Evolutionary conservation across 768 basidiomycete genomes (phyloP), one percentile per base, ranked within the genome.

Genomic region (Termitomyces sp.): DNA sequence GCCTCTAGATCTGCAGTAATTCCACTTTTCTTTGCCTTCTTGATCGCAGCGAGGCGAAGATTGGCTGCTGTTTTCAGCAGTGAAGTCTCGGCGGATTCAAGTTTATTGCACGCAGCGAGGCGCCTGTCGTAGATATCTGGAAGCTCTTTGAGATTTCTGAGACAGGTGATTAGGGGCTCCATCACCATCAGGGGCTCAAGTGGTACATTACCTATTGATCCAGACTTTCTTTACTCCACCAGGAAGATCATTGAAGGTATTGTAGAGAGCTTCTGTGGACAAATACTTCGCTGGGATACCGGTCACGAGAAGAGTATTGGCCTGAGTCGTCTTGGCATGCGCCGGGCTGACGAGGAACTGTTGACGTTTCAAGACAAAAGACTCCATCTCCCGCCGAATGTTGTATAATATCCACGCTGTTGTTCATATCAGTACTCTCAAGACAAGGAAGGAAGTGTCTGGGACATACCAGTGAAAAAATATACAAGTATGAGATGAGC

Each of bases 141-240:
- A 49, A 99, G 78, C 10, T 92, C 87, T 67, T 91, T 91, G 28
- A 98, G 75, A 64, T 98, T 81, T 47, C 90, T 88, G 42, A 22
- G 44, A 40, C n/a, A 24, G 30, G 19, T 51, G 37, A 52, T 48
- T 48, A 49, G 30, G 37, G 54, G 37, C 11, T 2, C 6, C 3
- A 2, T 3, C 6, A 14, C 8, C 19, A 21, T 35, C 19, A 38
- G 14, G 44, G 21, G 30, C 12, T 45, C n/a, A 48, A n/a, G 17
- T 21, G n/a, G n/a, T n/a, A 2, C 53, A 79, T 41, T 55, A 86
- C 85, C 90, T 79, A 68, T 94, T 96, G 38, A 98, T 78, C 94
- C 96, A 99, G 37, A 99, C 84, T 60, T 84, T 82, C 66, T 85
- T 86, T 8, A 95, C 88, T 15, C 95, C 95, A 10, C 95, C 95